These are phyloP conservation scores for Tuber umbilicatum DNA, from an alignment of 495 filamentous ascomycete species.

Conservation along the genomic window DNA sequence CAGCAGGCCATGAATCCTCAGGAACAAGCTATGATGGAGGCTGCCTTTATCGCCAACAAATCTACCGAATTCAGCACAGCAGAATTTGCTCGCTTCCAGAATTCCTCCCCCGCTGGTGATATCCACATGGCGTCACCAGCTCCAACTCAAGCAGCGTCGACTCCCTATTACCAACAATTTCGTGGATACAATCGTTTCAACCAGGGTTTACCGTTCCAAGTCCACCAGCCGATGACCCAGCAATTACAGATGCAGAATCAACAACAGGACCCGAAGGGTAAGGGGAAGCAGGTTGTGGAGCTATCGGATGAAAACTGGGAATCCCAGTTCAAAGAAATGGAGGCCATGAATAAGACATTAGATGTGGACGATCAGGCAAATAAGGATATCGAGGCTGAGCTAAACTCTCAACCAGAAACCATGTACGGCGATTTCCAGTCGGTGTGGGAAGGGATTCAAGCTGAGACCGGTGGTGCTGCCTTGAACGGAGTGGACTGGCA, in stretches of 20 bases:
- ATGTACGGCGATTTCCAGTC: conserved; percentile 78
- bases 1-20: conserved; percentile 35
- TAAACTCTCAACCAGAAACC: conserved; percentile 62
- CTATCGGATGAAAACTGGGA: conserved; percentile 93
- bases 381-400: conserved; percentile 74
- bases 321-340: conserved; percentile 82
- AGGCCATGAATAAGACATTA: conserved; percentile 42
- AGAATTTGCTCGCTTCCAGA: conserved; percentile 80
- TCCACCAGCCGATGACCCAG: conserved; percentile 49
- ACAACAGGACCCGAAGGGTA: conserved; percentile 52
- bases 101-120: conserved; percentile 37
- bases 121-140: conserved; percentile 19
- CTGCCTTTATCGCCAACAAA: conserved; percentile 58
- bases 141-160: conserved; percentile 24
- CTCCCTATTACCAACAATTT: conserved; percentile 30
- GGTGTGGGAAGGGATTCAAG: conserved; percentile 79
- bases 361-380: conserved; percentile 64
- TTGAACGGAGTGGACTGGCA: conserved; percentile 39
- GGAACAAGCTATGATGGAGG: conserved; percentile 71
- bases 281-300: conserved; percentile 91
- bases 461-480: conserved; percentile 55
- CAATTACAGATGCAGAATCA: conserved; percentile 41
- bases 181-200: conserved; percentile 35
- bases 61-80: conserved; percentile 65
- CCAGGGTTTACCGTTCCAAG: conserved; percentile 44